Percentiles rank a stretch among this genome's conserved stretches.
Evolutionary conservation across 495 filamentous ascomycete species (phyloP).

Genomic region (Neurospora sp.): DNA sequence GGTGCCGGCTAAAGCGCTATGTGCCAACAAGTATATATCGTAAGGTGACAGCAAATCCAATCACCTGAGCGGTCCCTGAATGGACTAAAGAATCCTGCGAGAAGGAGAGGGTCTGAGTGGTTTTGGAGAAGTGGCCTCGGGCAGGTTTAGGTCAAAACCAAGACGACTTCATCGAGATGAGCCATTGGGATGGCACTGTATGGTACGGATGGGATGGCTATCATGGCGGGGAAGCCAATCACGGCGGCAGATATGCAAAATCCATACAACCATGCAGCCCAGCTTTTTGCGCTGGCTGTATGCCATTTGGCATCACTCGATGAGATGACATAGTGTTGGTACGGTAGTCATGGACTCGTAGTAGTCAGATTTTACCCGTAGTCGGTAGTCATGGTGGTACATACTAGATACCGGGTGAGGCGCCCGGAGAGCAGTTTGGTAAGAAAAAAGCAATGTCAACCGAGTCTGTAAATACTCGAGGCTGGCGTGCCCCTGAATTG

Average conservation of each 20-base stretch:
- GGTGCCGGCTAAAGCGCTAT: neutral
- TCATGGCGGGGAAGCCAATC: too few relatives aligned
- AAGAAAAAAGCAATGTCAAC: neutral
- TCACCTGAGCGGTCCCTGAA: neutral
- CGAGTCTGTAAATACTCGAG: neutral
- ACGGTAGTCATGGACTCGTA: too few relatives aligned
- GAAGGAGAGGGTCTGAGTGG: neutral
- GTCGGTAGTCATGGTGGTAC: neutral
- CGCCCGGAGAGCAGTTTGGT: neutral
- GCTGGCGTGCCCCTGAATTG: neutral
- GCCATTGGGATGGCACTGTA: too few relatives aligned
- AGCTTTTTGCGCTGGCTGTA: conserved; percentile 2
- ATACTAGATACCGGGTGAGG: neutral
- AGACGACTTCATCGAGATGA: too few relatives aligned
- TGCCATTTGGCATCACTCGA: conserved; percentile 28
- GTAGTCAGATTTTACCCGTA: conserved; percentile 9
- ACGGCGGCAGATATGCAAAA: too few relatives aligned
- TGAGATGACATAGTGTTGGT: conserved; percentile 3
- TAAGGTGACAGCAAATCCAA: neutral
- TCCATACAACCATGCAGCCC: conserved; percentile 15
- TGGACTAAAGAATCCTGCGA: neutral
- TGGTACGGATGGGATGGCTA: too few relatives aligned
- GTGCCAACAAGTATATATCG: neutral
- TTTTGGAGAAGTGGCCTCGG: conserved; percentile 16
- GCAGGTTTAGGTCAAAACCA: conserved; percentile 24